phyloP scores from a whole-genome alignment of 768 basidiomycete genomes.

The Tulasnella sp. region DNA sequence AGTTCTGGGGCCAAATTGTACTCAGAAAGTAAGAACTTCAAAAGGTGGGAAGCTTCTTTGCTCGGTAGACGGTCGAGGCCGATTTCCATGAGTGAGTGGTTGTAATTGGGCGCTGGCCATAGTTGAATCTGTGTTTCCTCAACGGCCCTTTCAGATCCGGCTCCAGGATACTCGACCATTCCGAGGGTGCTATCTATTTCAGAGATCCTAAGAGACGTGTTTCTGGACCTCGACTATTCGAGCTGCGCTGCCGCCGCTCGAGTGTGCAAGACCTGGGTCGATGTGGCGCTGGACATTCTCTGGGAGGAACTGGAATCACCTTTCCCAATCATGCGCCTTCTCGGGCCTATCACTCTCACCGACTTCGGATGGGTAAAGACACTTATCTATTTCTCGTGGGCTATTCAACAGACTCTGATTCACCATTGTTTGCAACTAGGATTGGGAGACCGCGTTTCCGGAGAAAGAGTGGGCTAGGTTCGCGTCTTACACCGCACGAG shows the following conservation, averaged over 20 bases:
- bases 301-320: neutral
- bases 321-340: neutral
- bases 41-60: no score
- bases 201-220: no score
- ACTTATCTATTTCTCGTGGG: neutral
- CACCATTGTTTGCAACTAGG: neutral
- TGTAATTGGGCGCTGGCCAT: no score
- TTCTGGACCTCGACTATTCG: neutral
- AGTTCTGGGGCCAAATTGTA: no score
- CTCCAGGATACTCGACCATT: no score
- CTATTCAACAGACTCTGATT: neutral
- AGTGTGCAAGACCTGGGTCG: neutral
- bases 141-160: no score
- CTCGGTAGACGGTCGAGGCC: no score
- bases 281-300: neutral
- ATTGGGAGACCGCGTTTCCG: neutral
- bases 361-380: neutral
- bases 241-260: neutral
- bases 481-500: neutral
- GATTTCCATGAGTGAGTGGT: no score
- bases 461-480: neutral
- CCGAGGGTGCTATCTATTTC: no score
- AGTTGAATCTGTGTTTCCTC: no score
- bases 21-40: no score
- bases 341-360: neutral